Evolutionary conservation across 768 basidiomycete species (phyloP).

Genomic region (Mycena maculata): DNA sequence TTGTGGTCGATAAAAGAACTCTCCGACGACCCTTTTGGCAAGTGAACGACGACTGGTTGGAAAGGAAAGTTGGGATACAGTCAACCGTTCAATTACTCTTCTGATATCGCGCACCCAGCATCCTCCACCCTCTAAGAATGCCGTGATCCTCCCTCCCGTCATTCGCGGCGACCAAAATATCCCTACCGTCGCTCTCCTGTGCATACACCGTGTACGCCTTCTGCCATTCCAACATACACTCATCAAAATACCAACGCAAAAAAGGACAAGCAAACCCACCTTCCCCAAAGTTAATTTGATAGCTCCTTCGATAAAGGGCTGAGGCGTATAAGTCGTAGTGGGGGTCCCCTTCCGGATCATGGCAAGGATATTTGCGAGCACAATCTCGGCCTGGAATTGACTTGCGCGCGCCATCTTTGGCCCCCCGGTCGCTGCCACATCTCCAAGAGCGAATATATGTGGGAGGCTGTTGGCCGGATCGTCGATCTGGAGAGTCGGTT

Average conservation of each 20-base stretch:
- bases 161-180: neutral
- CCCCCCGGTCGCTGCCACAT: conserved; percentile 11
- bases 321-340: neutral
- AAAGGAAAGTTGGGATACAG: too few species aligned
- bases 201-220: neutral
- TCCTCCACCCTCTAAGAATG: conserved; percentile 3
- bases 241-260: neutral
- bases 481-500: conserved; percentile 14
- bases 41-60: too few species aligned
- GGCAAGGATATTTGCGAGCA: neutral
- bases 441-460: conserved; percentile 13
- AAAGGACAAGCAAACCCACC: neutral
- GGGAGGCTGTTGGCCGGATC: neutral
- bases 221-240: neutral
- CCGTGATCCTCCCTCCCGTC: conserved; percentile 6
- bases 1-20: too few species aligned
- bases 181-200: neutral
- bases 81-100: too few species aligned
- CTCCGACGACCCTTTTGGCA: too few species aligned
- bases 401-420: conserved; percentile 9
- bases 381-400: conserved; percentile 4
- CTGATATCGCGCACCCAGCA: conserved; percentile 4
- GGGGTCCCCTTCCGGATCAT: neutral
- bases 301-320: neutral
- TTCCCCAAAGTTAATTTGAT: conserved; percentile 20